Evolutionary conservation across 495 filamentous ascomycete species (phyloP).

Genomic region (Rostrohypoxylon terebratum): DNA sequence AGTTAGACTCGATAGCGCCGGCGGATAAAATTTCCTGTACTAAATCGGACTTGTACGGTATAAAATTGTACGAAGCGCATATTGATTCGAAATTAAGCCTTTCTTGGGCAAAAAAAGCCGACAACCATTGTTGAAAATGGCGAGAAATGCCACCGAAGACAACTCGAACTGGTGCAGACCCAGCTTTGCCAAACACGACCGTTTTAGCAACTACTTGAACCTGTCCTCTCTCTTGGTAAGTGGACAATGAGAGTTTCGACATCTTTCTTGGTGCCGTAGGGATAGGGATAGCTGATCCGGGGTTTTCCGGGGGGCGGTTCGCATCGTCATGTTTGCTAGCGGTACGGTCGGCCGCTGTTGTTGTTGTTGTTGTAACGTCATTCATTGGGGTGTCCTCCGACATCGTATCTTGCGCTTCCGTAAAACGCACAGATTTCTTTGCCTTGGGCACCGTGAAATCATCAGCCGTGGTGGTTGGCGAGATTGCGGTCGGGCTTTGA

Average conservation of each 20-base stretch:
- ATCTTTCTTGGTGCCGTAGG: constrained; percentile 13
- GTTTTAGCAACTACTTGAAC: constrained; percentile 48
- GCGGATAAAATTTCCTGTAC: constrained; percentile 36
- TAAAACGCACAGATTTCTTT: constrained; percentile 58
- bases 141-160: constrained; percentile 51
- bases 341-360: neutral
- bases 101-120: constrained; percentile 49
- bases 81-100: constrained; percentile 49
- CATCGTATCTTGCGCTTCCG: constrained; percentile 40
- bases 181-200: constrained; percentile 43
- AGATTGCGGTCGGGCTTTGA: constrained; percentile 35
- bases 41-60: constrained; percentile 19
- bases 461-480: constrained; percentile 5
- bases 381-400: constrained; percentile 24
- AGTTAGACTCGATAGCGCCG: constrained; percentile 32
- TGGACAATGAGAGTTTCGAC: constrained; percentile 37
- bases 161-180: constrained; percentile 36
- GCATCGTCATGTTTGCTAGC: neutral
- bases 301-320: neutral
- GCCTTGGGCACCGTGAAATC: constrained; percentile 30
- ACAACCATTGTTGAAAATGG: constrained; percentile 49
- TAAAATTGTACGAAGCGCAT: constrained; percentile 48
- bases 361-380: neutral
- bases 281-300: neutral
- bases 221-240: constrained; percentile 39